phyloP scores from a whole-genome alignment of 2,329 filamentous ascomycete species.

The Pseudomassariella vexata region DNA sequence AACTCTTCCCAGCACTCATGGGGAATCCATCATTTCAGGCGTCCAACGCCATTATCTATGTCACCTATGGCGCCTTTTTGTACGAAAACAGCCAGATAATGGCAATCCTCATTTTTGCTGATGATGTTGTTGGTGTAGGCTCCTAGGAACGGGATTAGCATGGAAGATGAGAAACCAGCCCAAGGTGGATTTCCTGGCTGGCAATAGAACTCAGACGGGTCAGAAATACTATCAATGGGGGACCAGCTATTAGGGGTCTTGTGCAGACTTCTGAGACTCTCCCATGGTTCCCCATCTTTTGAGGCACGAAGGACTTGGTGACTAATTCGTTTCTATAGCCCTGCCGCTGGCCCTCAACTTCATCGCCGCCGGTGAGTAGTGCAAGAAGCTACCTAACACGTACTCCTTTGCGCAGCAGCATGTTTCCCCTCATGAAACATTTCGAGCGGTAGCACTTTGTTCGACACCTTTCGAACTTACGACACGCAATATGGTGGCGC shows the following conservation, averaged over 20 bases:
- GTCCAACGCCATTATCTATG: conserved; percentile 78
- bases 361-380: conserved; percentile 84
- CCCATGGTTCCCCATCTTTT: conserved; percentile 7
- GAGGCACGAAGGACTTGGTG: not conserved
- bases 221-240: too few species aligned
- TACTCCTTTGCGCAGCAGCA: conserved; percentile 27
- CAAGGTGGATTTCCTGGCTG: conserved; percentile 66
- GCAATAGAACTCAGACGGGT: conserved; percentile 82
- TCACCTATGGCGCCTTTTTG: conserved; percentile 75
- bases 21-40: conserved; percentile 68
- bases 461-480: too few species aligned
- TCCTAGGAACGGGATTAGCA: conserved; percentile 56
- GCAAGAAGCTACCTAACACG: conserved; percentile 23
- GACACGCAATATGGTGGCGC: too few species aligned
- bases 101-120: too few species aligned
- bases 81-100: conserved; percentile 37
- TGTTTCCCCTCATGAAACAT: too few species aligned
- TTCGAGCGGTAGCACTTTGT: conserved; percentile 57
- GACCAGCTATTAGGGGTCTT: conserved; percentile 9
- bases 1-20: too few species aligned
- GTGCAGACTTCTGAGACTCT: conserved; percentile 8
- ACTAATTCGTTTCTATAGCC: conserved; percentile 45
- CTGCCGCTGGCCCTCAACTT: conserved; percentile 81
- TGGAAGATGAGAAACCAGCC: conserved; percentile 57
- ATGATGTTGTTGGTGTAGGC: conserved; percentile 37